Base-by-base conservation (phyloP, 2,329 filamentous ascomycete genomes). In the Talaromyces islandicus region DNA sequence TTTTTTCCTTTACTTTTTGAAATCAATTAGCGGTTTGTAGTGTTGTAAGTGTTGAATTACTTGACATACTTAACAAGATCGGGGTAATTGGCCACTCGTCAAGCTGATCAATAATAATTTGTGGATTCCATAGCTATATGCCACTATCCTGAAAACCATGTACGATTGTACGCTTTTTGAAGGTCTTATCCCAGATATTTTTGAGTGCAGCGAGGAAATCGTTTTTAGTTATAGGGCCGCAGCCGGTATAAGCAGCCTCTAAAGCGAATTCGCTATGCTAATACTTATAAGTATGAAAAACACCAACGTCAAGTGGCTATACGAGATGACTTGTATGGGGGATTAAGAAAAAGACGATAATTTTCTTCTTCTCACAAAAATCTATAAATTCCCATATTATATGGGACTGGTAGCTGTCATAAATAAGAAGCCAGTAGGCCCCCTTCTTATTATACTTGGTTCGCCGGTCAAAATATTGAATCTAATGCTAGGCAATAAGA, bases 261-360 rank as follows among this genome's bases (percentile, higher is more conserved):
- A 30, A 29, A 14, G 24, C 24, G 24, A 30, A 27, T 11, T 53
- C 24, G 30, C 14, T 27, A 29, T 53, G 50, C 50, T 11, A 53
- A 21, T 30, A 25, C 50, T 53, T 53, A 53, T 29, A 53, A 53
- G 25, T 14, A 53, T 53, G 25, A 53, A 53, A 53, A 53, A 53
- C 50, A 53, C 50, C 51, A 54, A 54, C 51, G n/a, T 54, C 51
- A 35, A 54, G 51, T 32, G 51, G 51, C 27, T 54, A n/a, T 24
- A 54, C n/a, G 27, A 54, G 32, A 54, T 29, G 25, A 11, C 50
- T 53, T 30, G 9, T 35, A 54, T 54, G 29, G 32, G 29, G 27
- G 17, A 54, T 17, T 32, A 54, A 21, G 32, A 54, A 54, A 32
- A 52, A 52, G 24, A 52, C 24, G 17, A 52, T 52, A 52, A 27